Evolutionary conservation across 1,284 basidiomycete species (phyloP).

Genomic region (Sporisorium reilianum): DNA sequence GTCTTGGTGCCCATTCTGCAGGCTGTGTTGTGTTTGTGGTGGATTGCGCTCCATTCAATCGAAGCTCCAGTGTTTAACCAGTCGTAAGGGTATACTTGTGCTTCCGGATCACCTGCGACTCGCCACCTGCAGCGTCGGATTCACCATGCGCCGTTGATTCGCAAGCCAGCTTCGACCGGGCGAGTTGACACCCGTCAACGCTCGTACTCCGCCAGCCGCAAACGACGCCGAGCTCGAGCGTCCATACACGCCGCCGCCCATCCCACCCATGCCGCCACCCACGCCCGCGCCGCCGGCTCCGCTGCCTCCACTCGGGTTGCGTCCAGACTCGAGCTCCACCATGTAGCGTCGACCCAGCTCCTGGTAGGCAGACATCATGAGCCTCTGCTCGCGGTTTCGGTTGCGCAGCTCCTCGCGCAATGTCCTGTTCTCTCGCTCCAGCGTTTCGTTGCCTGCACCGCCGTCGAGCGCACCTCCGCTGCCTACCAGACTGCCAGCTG

Average conservation of each 20-base stretch:
- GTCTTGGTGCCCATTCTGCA: neutral
- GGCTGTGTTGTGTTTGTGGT: neutral
- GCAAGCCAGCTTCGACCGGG: constrained; percentile 41
- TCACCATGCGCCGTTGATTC: constrained; percentile 30
- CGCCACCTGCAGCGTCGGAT: constrained; percentile 39
- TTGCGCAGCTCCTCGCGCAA: constrained; percentile 41
- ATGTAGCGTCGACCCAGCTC: constrained; percentile 49
- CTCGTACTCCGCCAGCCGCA: constrained; percentile 37
- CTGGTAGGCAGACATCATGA: constrained; percentile 54
- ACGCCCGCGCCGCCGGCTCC: constrained; percentile 7
- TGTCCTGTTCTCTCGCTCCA: constrained; percentile 32
- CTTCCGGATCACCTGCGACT: constrained; percentile 16
- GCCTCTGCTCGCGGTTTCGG: constrained; percentile 44
- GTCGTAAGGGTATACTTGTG: constrained; percentile 6
- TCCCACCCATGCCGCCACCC: constrained; percentile 8
- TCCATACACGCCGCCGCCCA: constrained; percentile 3
- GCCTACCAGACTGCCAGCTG: constrained; percentile 23
- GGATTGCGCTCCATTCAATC: neutral
- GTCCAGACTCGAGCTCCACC: constrained; percentile 48
- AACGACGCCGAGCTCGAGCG: constrained; percentile 25
- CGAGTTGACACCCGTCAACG: constrained; percentile 34
- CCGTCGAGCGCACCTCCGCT: constrained; percentile 8
- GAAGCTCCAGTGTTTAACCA: neutral
- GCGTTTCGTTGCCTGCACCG: constrained; percentile 23
- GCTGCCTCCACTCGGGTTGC: constrained; percentile 40